Percentiles rank a stretch among this genome's conserved stretches.
Conservation (phyloP, 352 stramenopile species). For the Pythium dissotocum region DNA sequence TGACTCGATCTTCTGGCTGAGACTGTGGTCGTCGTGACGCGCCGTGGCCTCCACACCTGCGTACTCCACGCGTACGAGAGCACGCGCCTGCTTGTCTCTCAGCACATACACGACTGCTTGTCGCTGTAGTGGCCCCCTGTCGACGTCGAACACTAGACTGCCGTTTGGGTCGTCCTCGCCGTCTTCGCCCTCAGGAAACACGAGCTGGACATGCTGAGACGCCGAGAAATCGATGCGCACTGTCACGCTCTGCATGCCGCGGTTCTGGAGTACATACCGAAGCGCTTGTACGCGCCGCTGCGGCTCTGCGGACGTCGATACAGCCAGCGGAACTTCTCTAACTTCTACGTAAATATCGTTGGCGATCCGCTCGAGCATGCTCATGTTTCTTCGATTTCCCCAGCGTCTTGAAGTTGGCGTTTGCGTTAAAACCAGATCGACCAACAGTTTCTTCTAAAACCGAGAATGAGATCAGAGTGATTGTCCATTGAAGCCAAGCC, state of each 20-base stretch:
- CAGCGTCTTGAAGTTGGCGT: slow-evolving; percentile 11
- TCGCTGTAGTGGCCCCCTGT: slow-evolving; percentile 41
- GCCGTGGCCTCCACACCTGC: neutral
- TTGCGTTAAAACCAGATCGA: slow-evolving; percentile 10
- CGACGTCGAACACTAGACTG: slow-evolving; percentile 29
- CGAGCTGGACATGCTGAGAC: slow-evolving; percentile 40
- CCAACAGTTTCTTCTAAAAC: slow-evolving; percentile 6
- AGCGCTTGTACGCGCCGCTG: slow-evolving; percentile 23
- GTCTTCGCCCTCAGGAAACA: slow-evolving; percentile 12
- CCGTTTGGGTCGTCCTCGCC: neutral
- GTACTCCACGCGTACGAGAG: slow-evolving; percentile 54
- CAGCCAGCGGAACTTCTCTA: slow-evolving; percentile 22
- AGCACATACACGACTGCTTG: slow-evolving; percentile 34
- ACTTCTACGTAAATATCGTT: slow-evolving; percentile 39
- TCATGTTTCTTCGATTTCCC: neutral
- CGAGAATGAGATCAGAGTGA: slow-evolving; percentile 6
- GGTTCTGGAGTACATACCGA: slow-evolving; percentile 48
- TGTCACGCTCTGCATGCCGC: slow-evolving; percentile 34
- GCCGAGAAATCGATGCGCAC: slow-evolving; percentile 49
- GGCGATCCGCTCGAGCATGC: slow-evolving; percentile 24
- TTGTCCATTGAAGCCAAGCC: slow-evolving; percentile 13
- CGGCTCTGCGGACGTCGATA: neutral
- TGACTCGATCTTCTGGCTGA: neutral
- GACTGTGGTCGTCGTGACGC: neutral
- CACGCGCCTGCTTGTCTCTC: slow-evolving; percentile 29